Evolutionary conservation across 305 asterid genomes (phyloP).

Genomic region (Solanum hybrid): DNA sequence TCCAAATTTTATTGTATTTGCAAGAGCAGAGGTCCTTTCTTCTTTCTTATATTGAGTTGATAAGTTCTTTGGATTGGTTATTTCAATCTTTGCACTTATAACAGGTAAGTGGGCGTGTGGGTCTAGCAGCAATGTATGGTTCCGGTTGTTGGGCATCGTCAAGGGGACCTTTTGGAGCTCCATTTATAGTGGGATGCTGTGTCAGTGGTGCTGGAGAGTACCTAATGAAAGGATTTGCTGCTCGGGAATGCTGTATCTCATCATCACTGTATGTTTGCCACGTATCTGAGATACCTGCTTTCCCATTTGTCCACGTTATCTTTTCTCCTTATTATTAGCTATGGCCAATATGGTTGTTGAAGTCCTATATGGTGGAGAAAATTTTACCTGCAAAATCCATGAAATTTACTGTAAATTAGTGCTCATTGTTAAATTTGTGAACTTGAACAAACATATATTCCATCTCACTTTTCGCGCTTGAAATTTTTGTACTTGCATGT

Average conservation of each 20-base stretch:
- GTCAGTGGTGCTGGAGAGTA: conserved; percentile 93
- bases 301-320: background rate
- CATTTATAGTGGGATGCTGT: conserved; percentile 67
- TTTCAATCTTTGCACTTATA: background rate
- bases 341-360: background rate
- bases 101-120: conserved; percentile 90
- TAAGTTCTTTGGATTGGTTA: background rate
- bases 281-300: background rate
- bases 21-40: background rate
- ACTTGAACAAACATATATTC: background rate
- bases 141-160: conserved; percentile 95
- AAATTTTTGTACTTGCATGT: background rate
- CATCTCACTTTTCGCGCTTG: background rate
- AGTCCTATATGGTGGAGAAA: background rate
- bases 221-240: conserved; percentile 73
- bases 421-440: background rate
- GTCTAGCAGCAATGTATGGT: conserved; percentile 88
- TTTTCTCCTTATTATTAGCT: background rate
- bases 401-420: background rate
- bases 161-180: conserved; percentile 42
- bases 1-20: background rate
- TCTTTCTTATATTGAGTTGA: background rate
- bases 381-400: background rate
- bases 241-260: conserved; percentile 67
- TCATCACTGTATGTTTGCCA: conserved; percentile 1